Conservation (phyloP, 345 rosid species). For the Psidium friedrichsthalianum region DNA sequence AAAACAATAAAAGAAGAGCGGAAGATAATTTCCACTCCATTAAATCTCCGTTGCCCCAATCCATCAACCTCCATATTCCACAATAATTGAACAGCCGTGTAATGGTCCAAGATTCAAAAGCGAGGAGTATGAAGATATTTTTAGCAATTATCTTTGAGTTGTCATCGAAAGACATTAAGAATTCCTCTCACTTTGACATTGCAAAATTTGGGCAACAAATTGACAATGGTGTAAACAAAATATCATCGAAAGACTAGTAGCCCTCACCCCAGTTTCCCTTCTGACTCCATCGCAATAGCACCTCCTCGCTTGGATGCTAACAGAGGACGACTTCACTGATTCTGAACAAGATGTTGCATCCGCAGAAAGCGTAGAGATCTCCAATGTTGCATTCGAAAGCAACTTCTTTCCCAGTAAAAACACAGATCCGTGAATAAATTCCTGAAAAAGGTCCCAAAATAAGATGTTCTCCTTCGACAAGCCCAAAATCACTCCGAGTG, state of each 20-base stretch:
- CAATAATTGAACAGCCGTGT: neutral
- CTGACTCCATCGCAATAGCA: slow-evolving; percentile 48
- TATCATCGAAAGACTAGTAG: neutral
- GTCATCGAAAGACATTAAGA: neutral
- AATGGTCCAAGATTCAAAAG: neutral
- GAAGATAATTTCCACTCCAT: neutral
- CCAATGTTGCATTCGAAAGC: neutral
- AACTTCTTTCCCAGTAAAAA: neutral
- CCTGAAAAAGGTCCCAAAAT: neutral
- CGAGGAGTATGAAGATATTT: neutral
- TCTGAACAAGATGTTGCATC: neutral
- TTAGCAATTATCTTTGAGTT: neutral
- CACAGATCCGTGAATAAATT: neutral
- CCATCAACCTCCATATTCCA: neutral
- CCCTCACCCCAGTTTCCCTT: slow-evolving; percentile 60
- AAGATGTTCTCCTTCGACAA: neutral
- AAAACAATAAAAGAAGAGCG: neutral
- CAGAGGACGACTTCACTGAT: neutral
- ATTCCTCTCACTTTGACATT: neutral
- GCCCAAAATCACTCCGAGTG: neutral
- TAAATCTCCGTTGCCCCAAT: neutral
- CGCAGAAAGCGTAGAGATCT: neutral
- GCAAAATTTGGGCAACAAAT: neutral
- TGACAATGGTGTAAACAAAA: neutral
- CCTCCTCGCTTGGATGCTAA: neutral